Base-by-base conservation (phyloP, 1,139 yeast genomes). In the Diutina pseudorugosa region DNA sequence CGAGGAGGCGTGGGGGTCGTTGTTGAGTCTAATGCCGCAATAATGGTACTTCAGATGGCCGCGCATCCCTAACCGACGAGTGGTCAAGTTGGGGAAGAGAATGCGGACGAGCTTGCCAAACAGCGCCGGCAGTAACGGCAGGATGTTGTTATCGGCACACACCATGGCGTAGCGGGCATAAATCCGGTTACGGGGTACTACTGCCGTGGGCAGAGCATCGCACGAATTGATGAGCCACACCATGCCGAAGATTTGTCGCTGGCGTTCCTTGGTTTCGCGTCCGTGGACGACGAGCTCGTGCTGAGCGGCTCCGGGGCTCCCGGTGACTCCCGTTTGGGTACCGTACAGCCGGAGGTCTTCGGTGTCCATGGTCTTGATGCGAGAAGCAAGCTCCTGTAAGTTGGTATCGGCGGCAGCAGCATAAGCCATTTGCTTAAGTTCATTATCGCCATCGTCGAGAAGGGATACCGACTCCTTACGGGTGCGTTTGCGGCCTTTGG, bases 31-130 rank as follows among this genome's bases (percentile, higher is more conserved):
- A 52, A 90, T 73, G 1, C 97, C 97, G 68, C 96, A 88, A 64
- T 90, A 91, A 64, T 90, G 96, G 65, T 91, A 90, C 62, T 88
- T 87, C 20, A 93, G 83, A 62, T 86, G 91, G 8, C 96, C 96
- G 53, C 96, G 74, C 68, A 85, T 83, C 12, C 97, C 98, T 55
- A 90, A 71, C 56, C 98, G 75, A 59, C 97, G 76, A 0, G 96
- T 87, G 36, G 87, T 83, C 57, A 89, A 72, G 54, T 74, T 75
- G 1, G 96, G 96, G 61, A 80, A 89, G 14, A 85, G 69, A 8
- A 84, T 72, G 56, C 87, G 76, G 12, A 90, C 91, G 50, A 90
- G 71, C 62, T 88, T 88, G 18, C 97, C 97, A 65, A 90, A 82
- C 12, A 91, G 82, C 0, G 96, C 96, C 16, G 95, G 95, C 27